Evolutionary conservation across 768 basidiomycete genomes (phyloP).

Genomic region (Termitomyces sp.): DNA sequence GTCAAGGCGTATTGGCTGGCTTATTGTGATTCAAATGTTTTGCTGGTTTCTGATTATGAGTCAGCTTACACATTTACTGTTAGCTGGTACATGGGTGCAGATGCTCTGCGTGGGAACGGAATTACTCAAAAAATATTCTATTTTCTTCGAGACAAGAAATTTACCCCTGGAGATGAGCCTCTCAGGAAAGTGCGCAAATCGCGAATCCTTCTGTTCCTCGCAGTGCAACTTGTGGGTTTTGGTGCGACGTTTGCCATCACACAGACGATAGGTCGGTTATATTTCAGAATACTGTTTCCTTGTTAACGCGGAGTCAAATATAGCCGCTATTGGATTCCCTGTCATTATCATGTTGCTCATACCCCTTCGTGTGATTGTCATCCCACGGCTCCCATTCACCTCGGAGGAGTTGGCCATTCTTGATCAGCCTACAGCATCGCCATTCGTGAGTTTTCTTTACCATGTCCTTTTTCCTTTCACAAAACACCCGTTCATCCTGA

Average conservation of each 20-base stretch:
- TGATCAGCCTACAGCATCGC: constrained; percentile 87
- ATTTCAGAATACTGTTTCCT: constrained; percentile 11
- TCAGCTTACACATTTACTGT: background rate
- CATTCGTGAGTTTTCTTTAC: constrained; percentile 60
- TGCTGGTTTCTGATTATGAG: background rate
- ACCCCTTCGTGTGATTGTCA: constrained; percentile 65
- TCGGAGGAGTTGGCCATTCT: constrained; percentile 74
- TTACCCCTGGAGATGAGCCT: constrained; percentile 65
- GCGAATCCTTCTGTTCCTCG: constrained; percentile 65
- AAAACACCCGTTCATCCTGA: background rate
- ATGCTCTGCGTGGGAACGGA: constrained; percentile 75
- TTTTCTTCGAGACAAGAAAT: constrained; percentile 64
- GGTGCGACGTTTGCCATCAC: constrained; percentile 87
- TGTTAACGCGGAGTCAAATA: constrained; percentile 5
- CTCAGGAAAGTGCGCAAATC: constrained; percentile 70
- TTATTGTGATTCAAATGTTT: constrained; percentile 64
- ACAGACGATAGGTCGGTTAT: constrained; percentile 69
- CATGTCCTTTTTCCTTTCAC: background rate
- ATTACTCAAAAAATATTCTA: constrained; percentile 80
- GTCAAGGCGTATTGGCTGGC: constrained; percentile 67
- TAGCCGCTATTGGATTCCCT: constrained; percentile 89
- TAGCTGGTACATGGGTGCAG: constrained; percentile 91
- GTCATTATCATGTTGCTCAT: constrained; percentile 82
- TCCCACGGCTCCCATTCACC: constrained; percentile 75
- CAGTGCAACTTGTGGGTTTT: constrained; percentile 77